Base-by-base conservation (phyloP, 2,329 filamentous ascomycete species). In the Arthrobotrys iridis region DNA sequence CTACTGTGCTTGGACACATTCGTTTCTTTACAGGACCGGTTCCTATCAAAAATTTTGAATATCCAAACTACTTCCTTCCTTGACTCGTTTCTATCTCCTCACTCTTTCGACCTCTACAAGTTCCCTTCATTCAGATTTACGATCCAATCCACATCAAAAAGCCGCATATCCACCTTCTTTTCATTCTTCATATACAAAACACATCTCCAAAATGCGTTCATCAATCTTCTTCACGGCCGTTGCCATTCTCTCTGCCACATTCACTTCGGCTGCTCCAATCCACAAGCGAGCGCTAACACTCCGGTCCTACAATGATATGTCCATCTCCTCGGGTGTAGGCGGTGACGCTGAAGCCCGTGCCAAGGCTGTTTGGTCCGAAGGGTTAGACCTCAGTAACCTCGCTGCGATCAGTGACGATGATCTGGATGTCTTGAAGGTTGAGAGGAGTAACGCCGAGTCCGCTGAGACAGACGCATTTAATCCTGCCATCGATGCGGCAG, bases 401-500 rank as follows among this genome's bases (percentile, higher is more conserved):
- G 81, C 80, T 4, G 81, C 80, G 8, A 85, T 87, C 24, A 83
- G 84, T 26, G 67, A 83, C 15, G 82, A 81, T 4, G 86, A 88
- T 75, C 79, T 87, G 20, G 82, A 83, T 28, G 83, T 86, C 77
- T 81, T 88, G 57, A 82, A 85, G 77, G 83, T 82, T 2, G 85
- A 86, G 75, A 86, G 87, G 77, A 80, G 83, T 58, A 85, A 85
- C 24, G 85, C 85, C 68, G 87, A 88, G 78, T 82, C 85, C 55
- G 86, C 86, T 1, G 87, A 88, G 79, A 82, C 79, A 0, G 80
- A 84, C 0, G 86, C 84, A 1, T 88, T 88, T 81, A 87, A 88
- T 78, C 80, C 84, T 1, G 86, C 86, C 10, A 85, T 88, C 65
- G 84, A 83, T 8, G 84, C 82, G 2, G 85, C 84, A 0, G 81